These are phyloP conservation scores for Phytophthora constricta DNA, from an alignment of 352 stramenopile genomes.

Conservation along the genomic window DNA sequence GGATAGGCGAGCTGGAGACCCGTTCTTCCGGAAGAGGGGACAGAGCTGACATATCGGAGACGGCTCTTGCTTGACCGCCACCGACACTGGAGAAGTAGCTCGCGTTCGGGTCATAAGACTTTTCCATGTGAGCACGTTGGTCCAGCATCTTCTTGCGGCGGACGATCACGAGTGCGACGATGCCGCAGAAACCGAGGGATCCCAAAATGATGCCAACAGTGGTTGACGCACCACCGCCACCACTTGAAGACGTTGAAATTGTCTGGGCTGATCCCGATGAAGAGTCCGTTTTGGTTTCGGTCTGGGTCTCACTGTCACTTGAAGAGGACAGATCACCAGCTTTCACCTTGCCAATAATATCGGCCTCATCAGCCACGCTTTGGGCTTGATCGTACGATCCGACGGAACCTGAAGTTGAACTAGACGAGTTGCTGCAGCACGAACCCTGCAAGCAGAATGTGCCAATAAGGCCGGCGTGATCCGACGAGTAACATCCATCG, in stretches of 20 bases:
- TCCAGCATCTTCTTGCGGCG: slow-evolving; percentile 66
- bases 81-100: slow-evolving; percentile 52
- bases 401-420: slow-evolving; percentile 25
- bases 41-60: slow-evolving; percentile 34
- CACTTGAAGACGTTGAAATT: slow-evolving; percentile 52
- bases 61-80: slow-evolving; percentile 30
- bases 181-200: slow-evolving; percentile 43
- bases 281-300: slow-evolving; percentile 14
- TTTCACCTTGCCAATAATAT: slow-evolving; percentile 39
- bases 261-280: slow-evolving; percentile 23
- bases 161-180: slow-evolving; percentile 61
- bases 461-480: slow-evolving; percentile 68
- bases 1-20: slow-evolving; percentile 51
- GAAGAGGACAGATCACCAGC: slow-evolving; percentile 11
- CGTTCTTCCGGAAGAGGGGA: slow-evolving; percentile 39
- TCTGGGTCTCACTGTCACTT: slow-evolving; percentile 7
- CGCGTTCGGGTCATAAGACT: slow-evolving; percentile 42
- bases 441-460: slow-evolving; percentile 64
- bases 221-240: slow-evolving; percentile 39
- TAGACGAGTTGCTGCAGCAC: slow-evolving; percentile 59
- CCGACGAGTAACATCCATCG: slow-evolving; percentile 74
- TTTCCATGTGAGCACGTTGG: slow-evolving; percentile 47
- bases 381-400: slow-evolving; percentile 4
- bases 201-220: slow-evolving; percentile 63
- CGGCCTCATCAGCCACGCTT: slow-evolving; percentile 28